Base-by-base conservation (phyloP, 73 alveolate species). In the Paramecium pentaurelia region DNA sequence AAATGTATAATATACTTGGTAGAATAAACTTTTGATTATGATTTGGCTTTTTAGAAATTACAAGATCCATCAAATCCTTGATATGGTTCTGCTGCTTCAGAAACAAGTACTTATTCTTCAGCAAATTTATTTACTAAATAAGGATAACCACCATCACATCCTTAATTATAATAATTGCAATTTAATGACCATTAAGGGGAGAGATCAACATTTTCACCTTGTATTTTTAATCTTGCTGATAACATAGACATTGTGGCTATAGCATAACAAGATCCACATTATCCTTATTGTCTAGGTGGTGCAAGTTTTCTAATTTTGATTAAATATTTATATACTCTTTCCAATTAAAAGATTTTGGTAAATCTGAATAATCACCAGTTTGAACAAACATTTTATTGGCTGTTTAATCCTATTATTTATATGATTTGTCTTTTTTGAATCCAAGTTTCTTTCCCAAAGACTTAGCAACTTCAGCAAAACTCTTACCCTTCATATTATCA, bases 131-230 rank as follows among this genome's bases (percentile, higher is more conserved):
- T 89, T 6, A 89, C 94, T n/a, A 89, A 51, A 37, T 71, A 89
- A 38, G 92, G 92, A 89, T 89, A 89, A 44, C 94, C 94, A 45
- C 94, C 94, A 89, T 89, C 91, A 27, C 94, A 89, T 58, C 94
- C 94, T 71, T 89, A 20, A 34, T 89, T 89, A 58, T 25, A 89
- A 51, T 71, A 68, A 28, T 89, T 89, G 18, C 94, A 89, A 70
- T 77, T 58, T n/a, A 89, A 44, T 11, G 94, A 45, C 92, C 88
- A 83, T 71, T 89, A 71, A 8, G 94, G 94, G 4, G 94, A 89
- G 18, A 89, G 54, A 71, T 89, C 58, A 44, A 83, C 88, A 71
- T 40, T 71, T n/a, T 89, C 94, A 6, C 94, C 94, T 71, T 89
- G 6, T 9, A 89, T 89, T 64, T 83, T 71, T 71, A 89, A 89